phyloP scores from a whole-genome alignment of 1,139 yeast genomes.

The Yamadazyma taylorii region DNA sequence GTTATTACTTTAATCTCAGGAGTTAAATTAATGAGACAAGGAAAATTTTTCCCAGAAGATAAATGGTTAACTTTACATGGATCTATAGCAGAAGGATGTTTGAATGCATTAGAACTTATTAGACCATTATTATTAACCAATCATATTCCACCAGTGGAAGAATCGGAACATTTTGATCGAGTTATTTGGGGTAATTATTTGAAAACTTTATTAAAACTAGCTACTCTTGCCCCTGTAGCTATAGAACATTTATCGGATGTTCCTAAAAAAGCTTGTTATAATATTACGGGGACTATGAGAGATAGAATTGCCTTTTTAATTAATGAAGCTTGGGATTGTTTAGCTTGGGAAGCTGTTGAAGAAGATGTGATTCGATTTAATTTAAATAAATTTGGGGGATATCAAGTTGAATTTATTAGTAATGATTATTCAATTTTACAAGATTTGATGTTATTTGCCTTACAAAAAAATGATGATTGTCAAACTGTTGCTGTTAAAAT shows the following conservation, averaged over 20 bases:
- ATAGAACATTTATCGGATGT: conserved; percentile 67
- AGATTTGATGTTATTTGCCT: conserved; percentile 65
- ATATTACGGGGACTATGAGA: conserved; percentile 65
- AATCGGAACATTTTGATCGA: conserved; percentile 51
- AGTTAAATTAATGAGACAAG: conserved; percentile 56
- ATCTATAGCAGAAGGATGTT: conserved; percentile 58
- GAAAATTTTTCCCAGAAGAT: conserved; percentile 62
- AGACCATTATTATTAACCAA: conserved; percentile 53
- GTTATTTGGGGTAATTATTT: conserved; percentile 67
- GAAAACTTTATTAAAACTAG: conserved; percentile 53
- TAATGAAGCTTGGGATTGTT: conserved; percentile 67
- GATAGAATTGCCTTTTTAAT: conserved; percentile 57
- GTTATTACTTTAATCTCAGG: conserved; percentile 52
- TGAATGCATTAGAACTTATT: conserved; percentile 57
- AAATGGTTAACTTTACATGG: conserved; percentile 73
- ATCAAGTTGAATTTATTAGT: conserved; percentile 66
- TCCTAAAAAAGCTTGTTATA: conserved; percentile 69
- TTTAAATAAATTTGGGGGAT: conserved; percentile 64
- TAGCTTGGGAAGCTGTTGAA: conserved; percentile 67
- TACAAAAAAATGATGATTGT: conserved; percentile 66
- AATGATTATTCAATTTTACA: conserved; percentile 61
- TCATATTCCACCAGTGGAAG: conserved; percentile 55
- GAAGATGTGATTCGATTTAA: conserved; percentile 65
- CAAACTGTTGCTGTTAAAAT: conserved; percentile 66
- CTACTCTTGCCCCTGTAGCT: conserved; percentile 57